These are phyloP conservation scores for Solanum ossicruentum DNA, from an alignment of 257 asterid genomes.

Conservation along the genomic window DNA sequence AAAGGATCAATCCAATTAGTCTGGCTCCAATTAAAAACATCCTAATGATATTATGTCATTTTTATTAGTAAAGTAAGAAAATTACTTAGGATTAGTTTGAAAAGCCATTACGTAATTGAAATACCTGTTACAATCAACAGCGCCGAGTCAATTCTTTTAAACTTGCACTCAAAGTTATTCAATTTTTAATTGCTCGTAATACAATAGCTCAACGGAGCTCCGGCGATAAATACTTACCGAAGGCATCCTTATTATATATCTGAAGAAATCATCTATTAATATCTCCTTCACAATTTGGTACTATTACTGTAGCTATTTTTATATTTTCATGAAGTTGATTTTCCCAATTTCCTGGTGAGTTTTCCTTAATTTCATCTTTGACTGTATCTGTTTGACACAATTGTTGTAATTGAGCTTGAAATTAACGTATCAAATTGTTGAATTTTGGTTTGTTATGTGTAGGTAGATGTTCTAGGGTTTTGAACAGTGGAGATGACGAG, in stretches of 20 bases:
- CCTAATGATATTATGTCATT: no score
- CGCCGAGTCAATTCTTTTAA: no score
- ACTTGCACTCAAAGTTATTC: neutral
- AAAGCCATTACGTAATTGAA: no score
- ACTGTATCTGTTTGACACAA: neutral
- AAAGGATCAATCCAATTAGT: no score
- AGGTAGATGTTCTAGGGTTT: neutral
- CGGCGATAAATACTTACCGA: neutral
- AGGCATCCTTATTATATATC: neutral
- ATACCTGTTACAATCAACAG: no score
- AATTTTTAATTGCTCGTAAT: neutral
- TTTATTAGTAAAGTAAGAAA: no score
- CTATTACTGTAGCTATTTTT: neutral
- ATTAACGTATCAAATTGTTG: neutral
- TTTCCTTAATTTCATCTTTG: neutral
- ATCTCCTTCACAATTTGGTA: neutral
- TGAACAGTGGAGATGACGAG: constrained; percentile 20
- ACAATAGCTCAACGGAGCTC: neutral
- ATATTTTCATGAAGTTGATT: neutral
- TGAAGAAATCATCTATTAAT: neutral
- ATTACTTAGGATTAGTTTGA: no score
- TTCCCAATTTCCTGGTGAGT: neutral
- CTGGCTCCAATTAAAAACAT: no score
- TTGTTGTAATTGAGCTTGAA: neutral
- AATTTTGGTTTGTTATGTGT: neutral